Conservation (phyloP, 345 rosid species). For the Microcos paniculata region DNA sequence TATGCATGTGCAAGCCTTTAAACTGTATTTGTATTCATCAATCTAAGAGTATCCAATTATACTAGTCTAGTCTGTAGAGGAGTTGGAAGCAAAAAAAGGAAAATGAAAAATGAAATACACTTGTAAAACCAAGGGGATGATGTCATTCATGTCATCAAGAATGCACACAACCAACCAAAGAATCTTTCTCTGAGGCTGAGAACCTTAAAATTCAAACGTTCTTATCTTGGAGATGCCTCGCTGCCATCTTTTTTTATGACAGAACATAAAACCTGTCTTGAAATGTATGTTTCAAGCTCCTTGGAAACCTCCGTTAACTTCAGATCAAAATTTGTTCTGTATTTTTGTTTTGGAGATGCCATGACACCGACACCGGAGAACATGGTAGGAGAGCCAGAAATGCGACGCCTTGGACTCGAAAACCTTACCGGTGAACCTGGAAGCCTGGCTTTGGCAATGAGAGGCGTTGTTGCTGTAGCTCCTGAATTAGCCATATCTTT, state of each 20-base stretch:
- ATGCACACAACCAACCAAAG: constrained; percentile 25
- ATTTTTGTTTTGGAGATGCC: constrained; percentile 76
- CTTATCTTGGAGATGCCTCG: constrained; percentile 69
- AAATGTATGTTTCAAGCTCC: constrained; percentile 86
- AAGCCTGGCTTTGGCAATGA: constrained; percentile 43
- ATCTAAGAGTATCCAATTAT: neutral
- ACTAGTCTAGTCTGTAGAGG: neutral
- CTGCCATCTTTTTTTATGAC: constrained; percentile 65
- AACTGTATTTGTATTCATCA: neutral
- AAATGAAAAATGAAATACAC: constrained; percentile 14
- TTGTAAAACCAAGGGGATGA: neutral
- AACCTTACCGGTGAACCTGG: constrained; percentile 62
- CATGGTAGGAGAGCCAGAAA: constrained; percentile 61
- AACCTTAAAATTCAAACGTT: constrained; percentile 20
- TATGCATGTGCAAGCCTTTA: neutral
- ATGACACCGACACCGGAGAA: constrained; percentile 34
- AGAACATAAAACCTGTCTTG: constrained; percentile 83
- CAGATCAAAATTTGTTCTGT: constrained; percentile 78
- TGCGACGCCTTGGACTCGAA: constrained; percentile 86
- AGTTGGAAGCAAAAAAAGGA: neutral
- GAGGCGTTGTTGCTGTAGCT: constrained; percentile 42
- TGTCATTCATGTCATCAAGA: neutral
- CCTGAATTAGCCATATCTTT: constrained; percentile 29
- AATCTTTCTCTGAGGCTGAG: constrained; percentile 64
- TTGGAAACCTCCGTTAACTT: constrained; percentile 84